Evolutionary conservation across 2,329 filamentous ascomycete species (phyloP).

Genomic region (Graphium sp.): DNA sequence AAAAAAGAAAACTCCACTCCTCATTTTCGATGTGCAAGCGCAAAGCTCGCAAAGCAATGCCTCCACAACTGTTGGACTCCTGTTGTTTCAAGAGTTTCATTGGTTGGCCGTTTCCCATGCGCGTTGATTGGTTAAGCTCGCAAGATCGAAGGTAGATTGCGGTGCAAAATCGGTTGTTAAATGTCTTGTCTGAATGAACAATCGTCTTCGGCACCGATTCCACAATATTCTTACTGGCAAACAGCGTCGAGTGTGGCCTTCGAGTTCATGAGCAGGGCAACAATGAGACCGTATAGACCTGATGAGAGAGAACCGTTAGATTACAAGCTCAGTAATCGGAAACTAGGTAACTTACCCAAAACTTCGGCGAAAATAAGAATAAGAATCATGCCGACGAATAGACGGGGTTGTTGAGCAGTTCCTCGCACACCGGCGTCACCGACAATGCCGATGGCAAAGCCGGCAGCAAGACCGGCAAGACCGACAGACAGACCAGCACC

Average conservation of each 20-base stretch:
- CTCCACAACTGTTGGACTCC: not conserved
- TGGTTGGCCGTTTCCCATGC: too few relatives aligned
- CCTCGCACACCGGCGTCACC: slow-evolving; percentile 80
- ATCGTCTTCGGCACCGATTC: too few relatives aligned
- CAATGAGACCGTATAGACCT: slow-evolving; percentile 99
- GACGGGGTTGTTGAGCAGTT: slow-evolving; percentile 66
- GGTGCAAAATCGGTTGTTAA: too few relatives aligned
- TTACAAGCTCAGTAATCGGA: not conserved
- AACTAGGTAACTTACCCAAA: slow-evolving; percentile 49
- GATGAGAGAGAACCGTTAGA: slow-evolving; percentile 9
- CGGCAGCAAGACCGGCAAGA: slow-evolving; percentile 68
- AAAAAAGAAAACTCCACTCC: not conserved
- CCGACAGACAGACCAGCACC: slow-evolving; percentile 71
- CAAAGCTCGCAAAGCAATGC: not conserved
- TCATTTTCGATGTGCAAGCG: too few relatives aligned
- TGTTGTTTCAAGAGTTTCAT: not conserved
- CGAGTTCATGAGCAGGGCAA: slow-evolving; percentile 98
- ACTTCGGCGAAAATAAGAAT: slow-evolving; percentile 99
- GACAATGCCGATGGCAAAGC: slow-evolving; percentile 76
- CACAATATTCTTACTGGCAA: too few relatives aligned
- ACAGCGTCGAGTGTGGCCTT: slow-evolving; percentile 51
- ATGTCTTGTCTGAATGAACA: too few relatives aligned
- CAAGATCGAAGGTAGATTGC: too few relatives aligned
- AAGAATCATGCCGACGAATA: slow-evolving; percentile 95
- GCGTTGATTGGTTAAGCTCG: too few relatives aligned